phyloP scores from a whole-genome alignment of 495 filamentous ascomycete species.

The Chaetomium tenue region DNA sequence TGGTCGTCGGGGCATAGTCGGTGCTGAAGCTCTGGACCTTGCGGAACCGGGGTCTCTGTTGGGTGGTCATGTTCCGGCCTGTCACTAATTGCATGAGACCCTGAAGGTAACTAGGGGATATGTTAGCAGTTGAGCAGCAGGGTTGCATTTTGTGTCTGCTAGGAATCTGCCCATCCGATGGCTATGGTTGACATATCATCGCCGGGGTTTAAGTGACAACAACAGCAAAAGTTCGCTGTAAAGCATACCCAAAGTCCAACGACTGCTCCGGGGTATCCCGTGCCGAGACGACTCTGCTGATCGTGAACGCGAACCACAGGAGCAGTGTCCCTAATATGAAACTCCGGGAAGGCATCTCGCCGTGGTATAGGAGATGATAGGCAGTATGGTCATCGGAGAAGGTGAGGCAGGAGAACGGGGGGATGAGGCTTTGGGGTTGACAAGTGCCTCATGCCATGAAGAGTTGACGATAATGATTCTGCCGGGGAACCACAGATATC shows the following conservation, averaged over 20 bases:
- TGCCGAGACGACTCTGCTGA: slow-evolving; percentile 31
- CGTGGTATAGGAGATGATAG: background rate
- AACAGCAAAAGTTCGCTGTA: background rate
- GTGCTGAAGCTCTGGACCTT: slow-evolving; percentile 78
- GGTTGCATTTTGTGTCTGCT: background rate
- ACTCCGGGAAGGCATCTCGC: slow-evolving; percentile 1
- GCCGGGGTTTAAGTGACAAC: background rate
- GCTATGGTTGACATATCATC: background rate
- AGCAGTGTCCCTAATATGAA: slow-evolving; percentile 13
- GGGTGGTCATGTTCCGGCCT: slow-evolving; percentile 38
- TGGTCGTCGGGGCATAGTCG: slow-evolving; percentile 79
- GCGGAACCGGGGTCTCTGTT: slow-evolving; percentile 61
- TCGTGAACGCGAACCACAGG: slow-evolving; percentile 20
- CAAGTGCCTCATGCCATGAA: background rate
- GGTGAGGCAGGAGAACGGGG: background rate
- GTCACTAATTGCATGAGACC: slow-evolving; percentile 22
- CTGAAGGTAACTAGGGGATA: slow-evolving; percentile 24
- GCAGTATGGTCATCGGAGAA: background rate
- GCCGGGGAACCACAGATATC: background rate
- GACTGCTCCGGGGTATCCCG: slow-evolving; percentile 11
- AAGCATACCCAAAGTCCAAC: slow-evolving; percentile 19
- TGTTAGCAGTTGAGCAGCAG: slow-evolving; percentile 24
- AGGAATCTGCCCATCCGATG: background rate
- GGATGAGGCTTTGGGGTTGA: background rate
- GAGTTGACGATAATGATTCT: background rate